Base-by-base conservation (phyloP, 345 rosid genomes). In the Lepidium didymum region DNA sequence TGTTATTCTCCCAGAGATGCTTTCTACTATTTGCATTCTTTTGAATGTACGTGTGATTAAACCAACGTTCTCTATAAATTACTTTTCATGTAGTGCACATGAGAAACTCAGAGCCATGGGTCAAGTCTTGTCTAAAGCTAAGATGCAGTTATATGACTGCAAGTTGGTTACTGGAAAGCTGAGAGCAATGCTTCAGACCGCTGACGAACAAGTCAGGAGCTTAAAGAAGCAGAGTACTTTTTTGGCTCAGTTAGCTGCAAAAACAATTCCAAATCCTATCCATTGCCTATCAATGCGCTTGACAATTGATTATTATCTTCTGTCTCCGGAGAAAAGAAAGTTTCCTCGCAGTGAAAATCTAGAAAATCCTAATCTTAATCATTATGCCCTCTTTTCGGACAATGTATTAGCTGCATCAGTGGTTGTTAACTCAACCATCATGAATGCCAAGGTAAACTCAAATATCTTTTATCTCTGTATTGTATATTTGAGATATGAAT, bases 401-500 rank as follows among this genome's bases (percentile, higher is more conserved):
- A 95, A 95, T 79, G 99, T 95, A 56, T 82, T 95, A 84, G 99
- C 99, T 81, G 96, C 99, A 72, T 95, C 99, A 50, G 97, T 95
- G 54, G 99, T 95, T 73, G 97, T 95, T 69, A 95, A 95, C 85
- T 95, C 99, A 67, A 85, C 99, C 33, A 66, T 91, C 75, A 72
- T 73, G 82, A 95, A 95, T 71, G 96, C 99, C 41, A 95, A 91
- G 97, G 99, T 95, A 71, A 75, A 56, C 52, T 33, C n/a, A n/a
- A 59, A 16, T 59, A 43, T 36, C 44, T 68, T 58, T 33, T 21
- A 34, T 27, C 12, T 38, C 1, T 72, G 23, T 44, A 23, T 62
- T 31, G 8, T 44, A 23, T 33, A 4, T 12, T 64, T 34, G 4
- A 64, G 7, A 42, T n/a, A 18, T 42, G 60, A 41, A 5, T 8